Evolutionary conservation across 805 yeast species (phyloP), one percentile per base, ranked within the genome.

Genomic region (Yarrowia deformans): DNA sequence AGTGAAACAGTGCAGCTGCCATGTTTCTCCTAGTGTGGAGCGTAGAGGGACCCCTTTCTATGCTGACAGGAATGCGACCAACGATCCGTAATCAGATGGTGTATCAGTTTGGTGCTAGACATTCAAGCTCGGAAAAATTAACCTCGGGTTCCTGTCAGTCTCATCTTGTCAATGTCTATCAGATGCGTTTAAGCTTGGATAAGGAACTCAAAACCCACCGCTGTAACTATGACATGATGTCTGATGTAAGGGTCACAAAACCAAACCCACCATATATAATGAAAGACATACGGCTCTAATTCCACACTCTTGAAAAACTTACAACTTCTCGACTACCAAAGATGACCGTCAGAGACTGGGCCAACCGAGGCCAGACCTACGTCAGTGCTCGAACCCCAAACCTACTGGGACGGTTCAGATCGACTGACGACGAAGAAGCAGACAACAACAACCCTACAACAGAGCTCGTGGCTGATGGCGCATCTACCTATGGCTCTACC

Each of bases 321-420:
- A 37, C 16, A 37, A 19, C 8, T 35, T 3, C 7, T 6, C 8
- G 16, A 18, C 56, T 4, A 45, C 43, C 19, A 35, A 50, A 10
- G 23, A 54, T 54, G 60, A 54, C 60, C 16, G 60, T 54, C 29
- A 39, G 60, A 54, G 60, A 54, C 45, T 54, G 60, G 60, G 60
- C 60, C 18, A 54, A 54, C 45, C 45, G 60, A 1, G 60, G 60
- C 45, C 43, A 37, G 39, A 54, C 45, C 34, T 54, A 54, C 13
- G 60, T 54, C 60, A 39, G 35, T 23, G 19, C 60, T n/a, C 23
- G 48, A 40, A 40, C 63, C 23, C 63, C 63, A 16, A 42, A 40
- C 37, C 63, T 56, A 9, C 48, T 56, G 23, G 63, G 63, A 9
- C 63, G 63, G 9, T 56, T 56, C 48, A 40, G 63, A 56, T 23